Evolutionary conservation across 768 basidiomycete genomes (phyloP).

Genomic region (Phanerochaete carnosa): DNA sequence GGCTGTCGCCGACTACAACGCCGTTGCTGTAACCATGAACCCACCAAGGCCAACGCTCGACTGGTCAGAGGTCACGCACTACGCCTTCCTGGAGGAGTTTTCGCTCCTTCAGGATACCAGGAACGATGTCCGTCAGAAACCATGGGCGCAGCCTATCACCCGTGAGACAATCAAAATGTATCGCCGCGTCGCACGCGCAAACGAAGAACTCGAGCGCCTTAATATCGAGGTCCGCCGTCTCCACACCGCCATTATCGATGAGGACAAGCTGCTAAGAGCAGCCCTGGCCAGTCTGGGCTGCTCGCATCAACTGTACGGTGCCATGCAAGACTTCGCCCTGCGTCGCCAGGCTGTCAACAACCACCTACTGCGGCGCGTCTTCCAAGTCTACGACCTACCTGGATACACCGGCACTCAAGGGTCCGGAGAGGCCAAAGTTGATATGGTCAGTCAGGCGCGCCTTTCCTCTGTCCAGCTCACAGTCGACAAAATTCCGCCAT

Average conservation of each 20-base stretch:
- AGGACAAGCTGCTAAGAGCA: constrained; percentile 8
- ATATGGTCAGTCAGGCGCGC: background rate
- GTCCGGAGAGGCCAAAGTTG: constrained; percentile 3
- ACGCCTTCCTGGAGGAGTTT: constrained; percentile 29
- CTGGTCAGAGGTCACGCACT: constrained; percentile 24
- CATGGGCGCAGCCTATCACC: constrained; percentile 23
- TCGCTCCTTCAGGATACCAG: constrained; percentile 24
- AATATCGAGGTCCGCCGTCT: constrained; percentile 26
- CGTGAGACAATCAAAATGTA: constrained; percentile 22
- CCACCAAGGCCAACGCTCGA: constrained; percentile 23
- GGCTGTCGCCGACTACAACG: constrained; percentile 30
- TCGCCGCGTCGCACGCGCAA: constrained; percentile 17
- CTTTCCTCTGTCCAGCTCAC: too few relatives aligned
- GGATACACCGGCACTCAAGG: constrained; percentile 7
- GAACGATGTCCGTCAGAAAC: constrained; percentile 21
- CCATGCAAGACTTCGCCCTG: background rate
- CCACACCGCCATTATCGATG: constrained; percentile 22
- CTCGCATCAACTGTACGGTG: background rate
- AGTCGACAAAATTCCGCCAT: too few relatives aligned
- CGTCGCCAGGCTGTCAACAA: constrained; percentile 9
- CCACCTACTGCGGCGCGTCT: constrained; percentile 4
- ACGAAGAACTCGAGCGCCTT: constrained; percentile 23
- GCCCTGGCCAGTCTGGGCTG: background rate
- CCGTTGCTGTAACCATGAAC: constrained; percentile 20
- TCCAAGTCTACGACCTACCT: constrained; percentile 4